Conservation (phyloP, 1,284 basidiomycete species). For the Apiotrichum montevideense region DNA sequence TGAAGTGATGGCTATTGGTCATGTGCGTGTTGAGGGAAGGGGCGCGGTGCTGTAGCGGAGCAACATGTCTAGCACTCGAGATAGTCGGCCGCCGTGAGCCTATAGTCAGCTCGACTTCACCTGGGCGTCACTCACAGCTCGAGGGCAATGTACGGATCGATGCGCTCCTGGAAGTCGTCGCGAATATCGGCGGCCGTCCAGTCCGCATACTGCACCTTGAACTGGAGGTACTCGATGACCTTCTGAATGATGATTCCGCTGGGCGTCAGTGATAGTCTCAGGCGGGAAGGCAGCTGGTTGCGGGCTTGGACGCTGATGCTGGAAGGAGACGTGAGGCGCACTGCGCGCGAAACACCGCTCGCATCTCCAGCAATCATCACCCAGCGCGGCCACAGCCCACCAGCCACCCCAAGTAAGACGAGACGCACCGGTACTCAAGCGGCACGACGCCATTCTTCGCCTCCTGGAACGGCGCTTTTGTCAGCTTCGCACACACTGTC, state of each 20-base stretch:
- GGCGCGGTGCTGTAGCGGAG: too few relatives aligned
- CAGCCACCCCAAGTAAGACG: too few relatives aligned
- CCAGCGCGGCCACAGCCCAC: too few relatives aligned
- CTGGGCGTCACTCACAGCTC: constrained; percentile 50
- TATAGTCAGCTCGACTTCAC: constrained; percentile 1
- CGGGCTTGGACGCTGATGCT: too few relatives aligned
- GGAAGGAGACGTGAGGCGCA: too few relatives aligned
- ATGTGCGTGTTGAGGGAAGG: too few relatives aligned
- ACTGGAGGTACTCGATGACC: constrained; percentile 55
- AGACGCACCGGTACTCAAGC: constrained; percentile 45
- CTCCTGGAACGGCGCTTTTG: constrained; percentile 47
- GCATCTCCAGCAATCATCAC: too few relatives aligned
- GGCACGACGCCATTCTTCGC: constrained; percentile 43
- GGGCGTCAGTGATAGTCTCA: neutral
- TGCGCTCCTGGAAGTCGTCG: constrained; percentile 53
- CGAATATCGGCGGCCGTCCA: constrained; percentile 47
- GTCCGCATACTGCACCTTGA: constrained; percentile 50
- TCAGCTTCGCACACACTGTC: neutral
- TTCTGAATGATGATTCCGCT: constrained; percentile 53
- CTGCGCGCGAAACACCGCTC: too few relatives aligned
- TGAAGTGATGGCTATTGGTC: neutral
- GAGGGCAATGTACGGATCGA: constrained; percentile 55
- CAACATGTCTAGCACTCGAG: constrained; percentile 32
- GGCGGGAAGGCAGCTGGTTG: too few relatives aligned
- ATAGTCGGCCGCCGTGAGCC: constrained; percentile 48